Evolutionary conservation across 1,139 yeast genomes (phyloP).

Genomic region (Waltiozyma sp.): DNA sequence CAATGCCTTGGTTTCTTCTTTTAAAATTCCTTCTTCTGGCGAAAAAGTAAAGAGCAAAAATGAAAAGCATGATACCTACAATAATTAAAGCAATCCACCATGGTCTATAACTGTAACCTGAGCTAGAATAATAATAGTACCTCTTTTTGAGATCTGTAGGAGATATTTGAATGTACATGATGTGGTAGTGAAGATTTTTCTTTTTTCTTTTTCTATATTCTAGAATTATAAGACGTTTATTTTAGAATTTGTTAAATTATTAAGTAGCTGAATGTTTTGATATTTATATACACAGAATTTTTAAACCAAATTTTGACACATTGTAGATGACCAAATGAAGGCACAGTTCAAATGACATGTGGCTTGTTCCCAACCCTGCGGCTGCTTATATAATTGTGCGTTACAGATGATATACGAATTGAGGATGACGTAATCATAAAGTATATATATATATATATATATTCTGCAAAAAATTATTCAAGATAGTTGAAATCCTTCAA

Average conservation of each 20-base stretch:
- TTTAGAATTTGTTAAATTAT: too few species aligned
- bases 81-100: slow-evolving; percentile 14
- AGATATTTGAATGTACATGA: not conserved
- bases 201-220: too few species aligned
- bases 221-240: too few species aligned
- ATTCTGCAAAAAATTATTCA: too few species aligned
- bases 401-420: too few species aligned
- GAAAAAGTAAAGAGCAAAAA: slow-evolving; percentile 1
- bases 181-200: too few species aligned
- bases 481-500: not conserved
- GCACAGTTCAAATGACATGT: not conserved
- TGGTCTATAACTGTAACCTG: slow-evolving; percentile 4
- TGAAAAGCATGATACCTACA: slow-evolving; percentile 5
- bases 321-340: not conserved
- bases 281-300: too few species aligned
- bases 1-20: slow-evolving; percentile 11
- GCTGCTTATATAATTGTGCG: too few species aligned
- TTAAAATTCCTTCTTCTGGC: slow-evolving; percentile 10
- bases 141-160: slow-evolving; percentile 4
- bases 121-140: slow-evolving; percentile 1
- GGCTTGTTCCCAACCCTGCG: too few species aligned
- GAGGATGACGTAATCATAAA: too few species aligned
- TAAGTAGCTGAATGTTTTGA: too few species aligned
- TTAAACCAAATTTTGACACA: not conserved
- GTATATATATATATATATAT: too few species aligned